phyloP scores from a whole-genome alignment of 1,139 yeast species.

The Meyerozyma guilliermondii region DNA sequence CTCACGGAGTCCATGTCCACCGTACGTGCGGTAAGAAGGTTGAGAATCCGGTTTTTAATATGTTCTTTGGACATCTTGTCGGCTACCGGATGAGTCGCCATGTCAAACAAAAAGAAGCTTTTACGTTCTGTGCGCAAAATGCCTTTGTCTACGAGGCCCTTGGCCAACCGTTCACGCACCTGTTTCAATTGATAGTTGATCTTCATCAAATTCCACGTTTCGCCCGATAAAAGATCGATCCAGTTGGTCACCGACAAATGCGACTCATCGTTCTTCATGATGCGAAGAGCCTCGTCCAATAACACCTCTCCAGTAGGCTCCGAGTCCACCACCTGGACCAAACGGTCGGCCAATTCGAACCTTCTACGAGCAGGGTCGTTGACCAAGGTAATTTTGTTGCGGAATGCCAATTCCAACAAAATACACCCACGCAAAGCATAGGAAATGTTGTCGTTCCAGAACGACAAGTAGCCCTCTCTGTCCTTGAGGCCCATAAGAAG shows the following conservation, averaged over 20 bases:
- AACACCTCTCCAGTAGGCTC: conserved; percentile 92
- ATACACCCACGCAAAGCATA: conserved; percentile 96
- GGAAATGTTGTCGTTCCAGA: conserved; percentile 97
- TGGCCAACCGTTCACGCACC: conserved; percentile 93
- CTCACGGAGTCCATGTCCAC: conserved; percentile 45
- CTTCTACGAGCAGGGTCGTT: conserved; percentile 93
- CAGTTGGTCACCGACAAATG: conserved; percentile 82
- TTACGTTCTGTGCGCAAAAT: conserved; percentile 92
- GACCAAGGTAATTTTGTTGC: conserved; percentile 83
- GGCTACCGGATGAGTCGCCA: conserved; percentile 97
- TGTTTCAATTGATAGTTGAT: conserved; percentile 93
- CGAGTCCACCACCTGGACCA: conserved; percentile 81
- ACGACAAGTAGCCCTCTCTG: conserved; percentile 90
- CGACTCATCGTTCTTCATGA: conserved; percentile 81
- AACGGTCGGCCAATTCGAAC: conserved; percentile 80
- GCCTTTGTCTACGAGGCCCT: conserved; percentile 98
- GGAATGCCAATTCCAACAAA: conserved; percentile 82
- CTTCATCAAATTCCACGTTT: conserved; percentile 95
- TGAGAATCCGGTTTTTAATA: conserved; percentile 67
- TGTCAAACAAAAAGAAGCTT: conserved; percentile 88
- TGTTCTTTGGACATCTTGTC: conserved; percentile 80
- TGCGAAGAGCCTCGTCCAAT: conserved; percentile 85
- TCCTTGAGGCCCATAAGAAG: conserved; percentile 88
- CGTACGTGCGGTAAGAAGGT: conserved; percentile 67
- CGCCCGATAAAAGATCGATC: conserved; percentile 93